phyloP scores from a whole-genome alignment of 306 rosid species.

The Trichosanthes truncata region DNA sequence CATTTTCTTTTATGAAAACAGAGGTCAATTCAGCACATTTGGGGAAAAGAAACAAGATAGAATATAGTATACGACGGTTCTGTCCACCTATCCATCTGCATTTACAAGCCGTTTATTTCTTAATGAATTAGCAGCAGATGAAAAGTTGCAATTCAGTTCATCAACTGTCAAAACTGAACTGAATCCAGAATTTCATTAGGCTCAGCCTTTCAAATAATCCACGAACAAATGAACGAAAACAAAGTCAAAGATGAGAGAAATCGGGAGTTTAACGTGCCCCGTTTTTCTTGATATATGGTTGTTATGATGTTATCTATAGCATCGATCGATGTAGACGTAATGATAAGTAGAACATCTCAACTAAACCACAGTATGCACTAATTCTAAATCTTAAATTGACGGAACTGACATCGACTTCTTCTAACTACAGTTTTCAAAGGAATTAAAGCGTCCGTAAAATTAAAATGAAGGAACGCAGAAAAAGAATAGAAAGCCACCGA shows the following conservation, averaged over 20 bases:
- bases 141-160: not conserved
- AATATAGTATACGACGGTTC: constrained; percentile 12
- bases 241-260: not conserved
- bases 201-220: not conserved
- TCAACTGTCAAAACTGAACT: not conserved
- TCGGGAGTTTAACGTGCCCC: not conserved
- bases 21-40: constrained; percentile 20
- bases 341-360: not conserved
- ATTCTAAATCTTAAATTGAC: not conserved
- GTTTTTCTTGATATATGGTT: not conserved
- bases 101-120: not conserved
- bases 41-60: constrained; percentile 7
- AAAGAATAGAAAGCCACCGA: not conserved
- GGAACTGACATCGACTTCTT: not conserved
- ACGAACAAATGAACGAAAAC: not conserved
- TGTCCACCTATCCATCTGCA: constrained; percentile 19
- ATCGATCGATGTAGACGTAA: not conserved
- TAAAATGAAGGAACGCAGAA: not conserved
- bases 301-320: not conserved
- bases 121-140: constrained; percentile 5
- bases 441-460: not conserved
- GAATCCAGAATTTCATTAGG: not conserved
- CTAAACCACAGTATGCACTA: not conserved
- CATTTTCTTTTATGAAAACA: constrained; percentile 37
- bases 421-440: not conserved